phyloP scores from a whole-genome alignment of 179 eudicot species.

The Patellifolia procumbens region DNA sequence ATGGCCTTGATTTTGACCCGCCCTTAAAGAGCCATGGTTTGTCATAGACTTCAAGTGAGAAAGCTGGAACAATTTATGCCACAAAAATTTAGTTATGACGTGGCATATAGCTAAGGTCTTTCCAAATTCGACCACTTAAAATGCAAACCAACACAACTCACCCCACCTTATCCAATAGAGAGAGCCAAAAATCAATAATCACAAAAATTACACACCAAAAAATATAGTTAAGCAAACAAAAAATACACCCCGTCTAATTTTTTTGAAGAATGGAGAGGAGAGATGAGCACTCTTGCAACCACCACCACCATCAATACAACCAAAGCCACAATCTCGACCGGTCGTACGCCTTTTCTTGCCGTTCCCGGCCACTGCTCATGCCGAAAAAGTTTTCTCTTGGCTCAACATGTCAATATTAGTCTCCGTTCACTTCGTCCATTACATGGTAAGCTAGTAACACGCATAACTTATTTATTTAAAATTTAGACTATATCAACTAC shows the following conservation, averaged over 20 bases:
- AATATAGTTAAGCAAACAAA: constrained; percentile 18
- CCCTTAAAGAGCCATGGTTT: background rate
- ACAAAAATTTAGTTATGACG: constrained; percentile 10
- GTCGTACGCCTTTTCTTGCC: constrained; percentile 15
- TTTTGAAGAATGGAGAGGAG: constrained; percentile 43
- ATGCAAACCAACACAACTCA: background rate
- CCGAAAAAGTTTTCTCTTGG: constrained; percentile 6
- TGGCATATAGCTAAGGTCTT: constrained; percentile 13
- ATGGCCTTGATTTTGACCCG: constrained; percentile 1
- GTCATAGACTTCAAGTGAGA: background rate
- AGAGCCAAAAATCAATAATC: constrained; percentile 30
- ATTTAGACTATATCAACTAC: background rate
- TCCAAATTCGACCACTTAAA: constrained; percentile 23
- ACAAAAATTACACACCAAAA: constrained; percentile 29
- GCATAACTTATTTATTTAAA: background rate
- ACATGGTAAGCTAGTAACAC: constrained; percentile 33
- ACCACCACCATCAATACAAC: constrained; percentile 22
- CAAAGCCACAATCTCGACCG: constrained; percentile 17
- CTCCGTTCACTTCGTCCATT: constrained; percentile 12
- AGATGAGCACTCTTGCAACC: constrained; percentile 37
- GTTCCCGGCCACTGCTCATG: constrained; percentile 16
- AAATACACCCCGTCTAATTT: constrained; percentile 15
- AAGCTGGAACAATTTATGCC: constrained; percentile 11
- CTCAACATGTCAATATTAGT: constrained; percentile 7
- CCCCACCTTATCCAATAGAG: constrained; percentile 43